These are phyloP conservation scores for Colletotrichum sp. DNA, from an alignment of 2,329 filamentous ascomycete genomes.

Conservation along the genomic window DNA sequence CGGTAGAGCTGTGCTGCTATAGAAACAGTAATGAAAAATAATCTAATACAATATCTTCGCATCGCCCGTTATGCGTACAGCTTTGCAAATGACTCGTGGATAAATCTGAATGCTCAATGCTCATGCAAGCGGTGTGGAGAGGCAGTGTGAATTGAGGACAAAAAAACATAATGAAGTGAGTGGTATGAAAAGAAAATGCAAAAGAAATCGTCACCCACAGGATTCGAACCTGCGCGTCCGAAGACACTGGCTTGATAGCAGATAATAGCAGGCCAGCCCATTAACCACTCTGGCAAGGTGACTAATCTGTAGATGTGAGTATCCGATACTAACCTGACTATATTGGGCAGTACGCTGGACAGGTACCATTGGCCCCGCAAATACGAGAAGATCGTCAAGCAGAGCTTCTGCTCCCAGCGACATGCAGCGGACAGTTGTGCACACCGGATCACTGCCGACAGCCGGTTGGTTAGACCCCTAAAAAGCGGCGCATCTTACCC, in stretches of 20 bases:
- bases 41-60: neutral
- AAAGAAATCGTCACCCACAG: slow-evolving; percentile 12
- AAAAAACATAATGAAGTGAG: too few species aligned
- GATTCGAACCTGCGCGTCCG: slow-evolving; percentile 22
- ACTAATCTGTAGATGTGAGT: neutral
- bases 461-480: neutral
- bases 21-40: neutral
- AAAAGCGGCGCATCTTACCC: neutral
- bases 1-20: neutral
- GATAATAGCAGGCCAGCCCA: slow-evolving; percentile 19
- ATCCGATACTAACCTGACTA: rapidly evolving
- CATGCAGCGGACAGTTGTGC: neutral
- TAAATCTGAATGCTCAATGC: neutral
- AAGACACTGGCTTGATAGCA: slow-evolving; percentile 13
- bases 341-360: rapidly evolving
- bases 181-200: neutral
- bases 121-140: neutral
- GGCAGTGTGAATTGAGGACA: neutral
- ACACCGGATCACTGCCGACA: neutral
- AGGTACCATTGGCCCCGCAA: rapidly evolving
- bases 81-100: neutral
- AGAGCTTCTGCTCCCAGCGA: neutral
- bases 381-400: neutral
- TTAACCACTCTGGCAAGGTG: slow-evolving; percentile 22
- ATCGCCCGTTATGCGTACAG: neutral